A percentile compares a stretch with the other conserved stretches of the same genome.
Conservation (phyloP, 2,329 filamentous ascomycete species). For the Aspergillus glaucus region DNA sequence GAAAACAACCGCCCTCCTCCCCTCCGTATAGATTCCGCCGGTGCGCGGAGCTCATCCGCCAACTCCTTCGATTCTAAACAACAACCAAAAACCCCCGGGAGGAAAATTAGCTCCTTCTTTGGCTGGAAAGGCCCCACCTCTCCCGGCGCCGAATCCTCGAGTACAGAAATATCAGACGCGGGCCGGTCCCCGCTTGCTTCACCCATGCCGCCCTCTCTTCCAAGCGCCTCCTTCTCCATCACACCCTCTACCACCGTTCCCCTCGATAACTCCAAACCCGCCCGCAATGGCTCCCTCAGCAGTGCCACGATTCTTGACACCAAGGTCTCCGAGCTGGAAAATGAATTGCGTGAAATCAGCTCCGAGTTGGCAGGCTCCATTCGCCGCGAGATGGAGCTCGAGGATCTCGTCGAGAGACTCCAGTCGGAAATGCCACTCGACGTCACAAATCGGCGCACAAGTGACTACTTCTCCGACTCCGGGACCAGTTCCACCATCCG, state of each 20-base stretch:
- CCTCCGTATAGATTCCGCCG: constrained; percentile 38
- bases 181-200: constrained; percentile 55
- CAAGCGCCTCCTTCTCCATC: constrained; percentile 24
- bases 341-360: constrained; percentile 89
- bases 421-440: constrained; percentile 63
- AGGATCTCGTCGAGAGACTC: constrained; percentile 83
- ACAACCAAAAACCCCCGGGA: constrained; percentile 47
- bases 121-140: constrained; percentile 56
- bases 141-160: constrained; percentile 52
- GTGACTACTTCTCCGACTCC: constrained; percentile 97
- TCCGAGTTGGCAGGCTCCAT: constrained; percentile 89
- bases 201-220: constrained; percentile 39
- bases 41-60: constrained; percentile 28
- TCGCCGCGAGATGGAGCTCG: constrained; percentile 88
- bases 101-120: constrained; percentile 60
- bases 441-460: constrained; percentile 66
- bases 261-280: constrained; percentile 47
- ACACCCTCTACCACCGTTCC: constrained; percentile 38
- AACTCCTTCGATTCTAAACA: constrained; percentile 28
- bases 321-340: constrained; percentile 81
- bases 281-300: constrained; percentile 38
- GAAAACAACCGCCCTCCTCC: constrained; percentile 35
- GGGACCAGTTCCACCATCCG: constrained; percentile 79
- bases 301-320: constrained; percentile 39
- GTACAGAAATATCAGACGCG: constrained; percentile 57